Conservation (phyloP, 345 rosid genomes). For the Brassica incana region DNA sequence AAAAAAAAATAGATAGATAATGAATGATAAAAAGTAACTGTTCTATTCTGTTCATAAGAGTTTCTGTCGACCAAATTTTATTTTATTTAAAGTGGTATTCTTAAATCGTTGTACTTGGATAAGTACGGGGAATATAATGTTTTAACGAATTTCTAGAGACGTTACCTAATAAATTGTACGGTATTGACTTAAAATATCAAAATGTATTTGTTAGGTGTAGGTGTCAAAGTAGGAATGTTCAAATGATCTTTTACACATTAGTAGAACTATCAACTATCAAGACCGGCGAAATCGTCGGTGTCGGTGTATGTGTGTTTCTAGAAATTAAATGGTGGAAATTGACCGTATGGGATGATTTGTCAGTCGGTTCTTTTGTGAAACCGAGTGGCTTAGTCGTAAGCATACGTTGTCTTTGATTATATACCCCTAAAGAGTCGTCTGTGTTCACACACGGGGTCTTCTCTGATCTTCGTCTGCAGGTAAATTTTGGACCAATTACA, state of each 20-base stretch:
- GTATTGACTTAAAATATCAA: background rate
- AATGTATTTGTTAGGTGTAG: slow-evolving; percentile 10
- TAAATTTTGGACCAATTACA: background rate
- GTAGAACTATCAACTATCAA: slow-evolving; percentile 6
- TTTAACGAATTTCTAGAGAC: slow-evolving; percentile 11
- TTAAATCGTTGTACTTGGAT: slow-evolving; percentile 10
- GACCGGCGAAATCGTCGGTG: slow-evolving; percentile 15
- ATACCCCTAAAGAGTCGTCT: background rate
- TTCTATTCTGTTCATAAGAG: background rate
- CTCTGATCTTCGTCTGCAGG: background rate
- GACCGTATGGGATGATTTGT: background rate
- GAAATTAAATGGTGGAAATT: background rate
- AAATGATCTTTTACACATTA: slow-evolving; percentile 2
- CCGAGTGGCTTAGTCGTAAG: background rate
- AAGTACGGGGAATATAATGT: slow-evolving; percentile 7
- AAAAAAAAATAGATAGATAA: background rate
- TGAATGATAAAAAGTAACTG: background rate
- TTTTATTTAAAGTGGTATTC: background rate
- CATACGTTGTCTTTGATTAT: background rate
- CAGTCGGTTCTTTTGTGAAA: background rate
- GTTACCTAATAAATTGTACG: slow-evolving; percentile 19
- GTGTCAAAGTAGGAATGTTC: slow-evolving; percentile 12
- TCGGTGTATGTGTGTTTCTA: background rate
- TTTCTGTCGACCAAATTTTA: slow-evolving; percentile 1
- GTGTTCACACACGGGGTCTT: background rate